Evolutionary conservation across 1,139 yeast species (phyloP).

Genomic region (Nematodospora anomalae): DNA sequence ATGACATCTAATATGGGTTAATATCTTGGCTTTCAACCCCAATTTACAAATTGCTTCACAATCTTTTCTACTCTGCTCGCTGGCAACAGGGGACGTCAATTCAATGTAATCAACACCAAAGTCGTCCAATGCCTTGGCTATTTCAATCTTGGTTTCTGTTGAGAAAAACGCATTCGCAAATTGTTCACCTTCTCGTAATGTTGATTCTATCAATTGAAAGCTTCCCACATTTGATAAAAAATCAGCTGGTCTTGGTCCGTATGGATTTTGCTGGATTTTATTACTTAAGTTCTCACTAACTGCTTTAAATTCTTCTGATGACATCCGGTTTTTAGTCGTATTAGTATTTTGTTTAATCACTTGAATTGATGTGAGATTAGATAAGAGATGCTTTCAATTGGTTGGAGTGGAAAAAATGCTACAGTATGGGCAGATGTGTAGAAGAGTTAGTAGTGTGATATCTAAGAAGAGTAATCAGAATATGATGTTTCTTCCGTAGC

Average conservation of each 20-base stretch:
- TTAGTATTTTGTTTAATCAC: no score
- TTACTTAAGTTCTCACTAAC: slow-evolving; percentile 11
- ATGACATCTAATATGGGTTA: slow-evolving; percentile 93
- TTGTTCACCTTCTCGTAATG: slow-evolving; percentile 97
- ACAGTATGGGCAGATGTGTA: no score
- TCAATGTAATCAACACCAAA: slow-evolving; percentile 98
- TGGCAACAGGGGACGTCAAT: slow-evolving; percentile 95
- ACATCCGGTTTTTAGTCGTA: no score
- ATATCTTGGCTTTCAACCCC: slow-evolving; percentile 91
- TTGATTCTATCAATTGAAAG: slow-evolving; percentile 92
- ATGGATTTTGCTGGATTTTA: slow-evolving; percentile 57
- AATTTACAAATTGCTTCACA: slow-evolving; percentile 98
- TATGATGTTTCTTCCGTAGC: no score
- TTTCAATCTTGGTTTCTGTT: slow-evolving; percentile 94
- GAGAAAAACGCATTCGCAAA: slow-evolving; percentile 95
- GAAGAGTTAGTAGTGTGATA: no score
- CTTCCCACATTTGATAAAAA: slow-evolving; percentile 84
- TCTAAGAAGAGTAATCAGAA: no score
- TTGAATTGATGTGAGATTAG: no score
- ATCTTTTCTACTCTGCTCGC: slow-evolving; percentile 88
- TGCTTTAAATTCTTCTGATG: slow-evolving; percentile 11
- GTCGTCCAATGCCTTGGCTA: slow-evolving; percentile 95
- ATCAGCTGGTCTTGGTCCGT: slow-evolving; percentile 95
- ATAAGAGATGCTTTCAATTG: background rate
- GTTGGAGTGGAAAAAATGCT: background rate